phyloP scores from a whole-genome alignment of 1,139 yeast genomes.

The Casaregolazyma suthepensis region DNA sequence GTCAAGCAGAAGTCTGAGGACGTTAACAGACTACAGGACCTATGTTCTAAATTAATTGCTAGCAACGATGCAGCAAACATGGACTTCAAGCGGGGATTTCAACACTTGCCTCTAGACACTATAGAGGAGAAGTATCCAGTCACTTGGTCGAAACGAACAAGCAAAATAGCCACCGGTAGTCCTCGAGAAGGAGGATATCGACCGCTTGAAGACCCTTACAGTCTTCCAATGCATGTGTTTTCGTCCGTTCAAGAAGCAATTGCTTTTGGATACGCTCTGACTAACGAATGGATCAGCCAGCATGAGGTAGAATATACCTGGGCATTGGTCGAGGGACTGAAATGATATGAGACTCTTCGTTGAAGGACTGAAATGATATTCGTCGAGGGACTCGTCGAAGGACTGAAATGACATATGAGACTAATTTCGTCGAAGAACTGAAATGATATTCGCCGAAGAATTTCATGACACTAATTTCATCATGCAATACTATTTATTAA shows the following conservation, averaged over 20 bases:
- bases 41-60: background rate
- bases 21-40: background rate
- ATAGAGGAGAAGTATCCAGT: conserved; percentile 27
- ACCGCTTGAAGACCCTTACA: conserved; percentile 33
- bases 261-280: conserved; percentile 33
- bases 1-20: background rate
- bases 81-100: conserved; percentile 32
- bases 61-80: conserved; percentile 23
- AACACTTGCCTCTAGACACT: conserved; percentile 24
- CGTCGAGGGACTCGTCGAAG: conserved; percentile 22
- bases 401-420: conserved; percentile 11
- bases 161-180: conserved; percentile 16
- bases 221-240: conserved; percentile 34
- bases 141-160: conserved; percentile 26
- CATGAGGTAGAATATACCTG: conserved; percentile 25
- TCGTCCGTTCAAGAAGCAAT: conserved; percentile 38
- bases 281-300: conserved; percentile 33
- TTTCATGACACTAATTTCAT: conserved; percentile 3
- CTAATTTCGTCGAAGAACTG: no score
- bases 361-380: conserved; percentile 25
- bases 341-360: no score
- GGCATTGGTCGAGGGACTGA: conserved; percentile 21
- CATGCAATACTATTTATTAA: background rate
- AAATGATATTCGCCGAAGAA: conserved; percentile 26
- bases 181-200: conserved; percentile 28